These are phyloP conservation scores for Paramyrothecium roridum DNA, from an alignment of 2,329 filamentous ascomycete genomes.

Conservation along the genomic window DNA sequence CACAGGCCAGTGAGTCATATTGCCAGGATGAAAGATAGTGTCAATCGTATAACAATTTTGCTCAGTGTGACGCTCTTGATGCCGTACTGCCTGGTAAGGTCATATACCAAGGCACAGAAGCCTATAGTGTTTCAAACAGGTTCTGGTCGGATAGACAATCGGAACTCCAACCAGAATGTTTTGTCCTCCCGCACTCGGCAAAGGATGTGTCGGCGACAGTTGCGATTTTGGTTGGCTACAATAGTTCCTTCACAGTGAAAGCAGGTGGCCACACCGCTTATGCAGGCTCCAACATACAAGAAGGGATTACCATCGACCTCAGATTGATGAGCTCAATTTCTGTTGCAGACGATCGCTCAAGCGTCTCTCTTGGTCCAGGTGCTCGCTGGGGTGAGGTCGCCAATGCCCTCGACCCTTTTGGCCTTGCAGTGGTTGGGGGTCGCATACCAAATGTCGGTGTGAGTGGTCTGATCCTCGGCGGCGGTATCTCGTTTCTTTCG, in stretches of 20 bases:
- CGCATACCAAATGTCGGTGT: constrained; percentile 29
- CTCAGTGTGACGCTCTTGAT: not conserved
- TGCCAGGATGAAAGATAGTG: too few relatives aligned
- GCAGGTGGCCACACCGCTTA: not conserved
- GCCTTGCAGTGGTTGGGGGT: constrained; percentile 38
- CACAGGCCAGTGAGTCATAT: too few relatives aligned
- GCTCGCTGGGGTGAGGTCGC: constrained; percentile 32
- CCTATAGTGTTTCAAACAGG: not conserved
- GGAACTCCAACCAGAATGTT: not conserved
- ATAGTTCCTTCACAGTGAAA: not conserved
- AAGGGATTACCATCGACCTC: not conserved
- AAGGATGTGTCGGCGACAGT: not conserved
- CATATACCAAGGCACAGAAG: not conserved
- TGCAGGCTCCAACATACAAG: not conserved
- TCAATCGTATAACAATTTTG: not conserved
- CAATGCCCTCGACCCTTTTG: constrained; percentile 17
- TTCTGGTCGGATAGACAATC: not conserved
- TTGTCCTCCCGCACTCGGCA: not conserved
- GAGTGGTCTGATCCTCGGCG: constrained; percentile 19
- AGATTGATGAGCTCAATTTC: constrained; percentile 9
- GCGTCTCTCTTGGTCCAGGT: constrained; percentile 38
- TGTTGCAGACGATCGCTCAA: constrained; percentile 20
- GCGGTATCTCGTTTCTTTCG: constrained; percentile 13
- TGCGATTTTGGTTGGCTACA: not conserved
- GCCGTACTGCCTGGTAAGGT: not conserved